Base-by-base conservation (phyloP, 2,329 filamentous ascomycete genomes). In the Periglandula ipomoeae region DNA sequence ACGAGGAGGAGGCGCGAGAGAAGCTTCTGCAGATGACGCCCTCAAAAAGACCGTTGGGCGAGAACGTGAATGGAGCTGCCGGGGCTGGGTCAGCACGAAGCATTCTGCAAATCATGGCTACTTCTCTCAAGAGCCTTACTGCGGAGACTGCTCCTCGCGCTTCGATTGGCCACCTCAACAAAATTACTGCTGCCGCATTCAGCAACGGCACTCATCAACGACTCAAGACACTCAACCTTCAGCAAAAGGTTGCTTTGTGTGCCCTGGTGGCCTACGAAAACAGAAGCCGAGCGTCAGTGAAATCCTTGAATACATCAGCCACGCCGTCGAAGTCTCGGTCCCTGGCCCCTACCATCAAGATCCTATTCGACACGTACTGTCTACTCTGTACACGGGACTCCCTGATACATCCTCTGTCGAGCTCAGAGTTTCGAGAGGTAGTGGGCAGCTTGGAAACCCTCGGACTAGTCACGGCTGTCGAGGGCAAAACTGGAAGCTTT, bases 181-280 rank as follows among this genome's bases (percentile, higher is more conserved):
- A 88, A 58, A 84, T 97, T 52, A 95, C 93, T 0, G 82, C 90
- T 0, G 82, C 88, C 4, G 87, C 89, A 1, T 96, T 98, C 66
- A 88, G 87, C 63, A 91, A 96, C 58, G 90, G 90, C 32, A 86
- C 89, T 1, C 80, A 76, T 11, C 89, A 96, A 58, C 81, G 93
- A 50, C 79, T 98, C 13, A 85, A 87, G 65, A 82, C 84, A 4
- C 79, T 98, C 49, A 98, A 97, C 63, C 76, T 98, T 2, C 94
- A 98, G 63, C 93, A 98, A 66, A 97, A 95, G 65, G 93, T 91
- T 4, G 89, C 91, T 0, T 75, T 98, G 9, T 98, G 93, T 69
- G 82, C 91, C 0, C 74, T 98, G 13, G 77, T 91, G 35, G 88
- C 89, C 2, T 80, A 93, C n/a, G 90, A 96, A 64, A 87, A 85